phyloP scores from a whole-genome alignment of 805 yeast genomes.

The Sugiyamaella floridensis region DNA sequence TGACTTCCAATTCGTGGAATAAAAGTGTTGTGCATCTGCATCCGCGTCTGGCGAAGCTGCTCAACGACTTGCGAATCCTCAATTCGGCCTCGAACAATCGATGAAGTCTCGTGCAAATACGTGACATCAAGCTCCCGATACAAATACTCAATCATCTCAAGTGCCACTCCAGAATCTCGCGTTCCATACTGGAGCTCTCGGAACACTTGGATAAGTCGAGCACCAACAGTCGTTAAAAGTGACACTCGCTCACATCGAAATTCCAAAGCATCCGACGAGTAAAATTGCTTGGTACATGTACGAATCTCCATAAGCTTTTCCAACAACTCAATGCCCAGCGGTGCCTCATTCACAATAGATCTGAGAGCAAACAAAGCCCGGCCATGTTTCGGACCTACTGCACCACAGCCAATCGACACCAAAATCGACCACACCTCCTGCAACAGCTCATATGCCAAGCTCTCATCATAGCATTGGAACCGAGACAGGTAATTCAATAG shows the following conservation, averaged over 20 bases:
- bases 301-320: background rate
- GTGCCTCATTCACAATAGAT: background rate
- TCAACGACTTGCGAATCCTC: background rate
- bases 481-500: constrained; percentile 7
- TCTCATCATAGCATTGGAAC: constrained; percentile 1
- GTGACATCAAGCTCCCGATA: background rate
- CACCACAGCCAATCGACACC: constrained; percentile 15
- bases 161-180: background rate
- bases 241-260: background rate
- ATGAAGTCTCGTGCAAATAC: background rate
- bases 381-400: background rate
- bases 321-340: background rate
- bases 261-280: background rate
- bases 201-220: background rate
- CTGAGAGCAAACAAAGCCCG: background rate
- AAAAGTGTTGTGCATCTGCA: background rate
- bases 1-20: background rate
- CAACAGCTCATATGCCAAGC: constrained; percentile 7
- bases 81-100: background rate
- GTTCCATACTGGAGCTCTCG: background rate
- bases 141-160: background rate
- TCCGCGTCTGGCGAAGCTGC: background rate
- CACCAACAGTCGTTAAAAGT: background rate
- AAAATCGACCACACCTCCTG: constrained; percentile 20
- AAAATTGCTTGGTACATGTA: background rate